Evolutionary conservation across 2,329 filamentous ascomycete genomes (phyloP), one percentile per base, ranked within the genome.

Genomic region (Fusarium aywerte): DNA sequence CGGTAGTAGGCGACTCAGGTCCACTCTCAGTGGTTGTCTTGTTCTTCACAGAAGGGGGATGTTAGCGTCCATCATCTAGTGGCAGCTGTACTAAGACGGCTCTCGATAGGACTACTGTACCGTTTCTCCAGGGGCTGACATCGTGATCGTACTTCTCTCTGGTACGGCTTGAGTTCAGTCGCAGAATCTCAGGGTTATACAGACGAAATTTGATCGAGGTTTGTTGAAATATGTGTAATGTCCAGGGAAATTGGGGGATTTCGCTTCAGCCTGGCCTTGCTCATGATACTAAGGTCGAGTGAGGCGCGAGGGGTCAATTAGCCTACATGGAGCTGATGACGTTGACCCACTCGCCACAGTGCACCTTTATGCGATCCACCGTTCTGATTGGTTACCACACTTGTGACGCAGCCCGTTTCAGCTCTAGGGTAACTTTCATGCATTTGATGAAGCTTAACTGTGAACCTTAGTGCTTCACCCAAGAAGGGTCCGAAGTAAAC

Each of bases 1-100:
- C 88, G 42, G 88, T 90, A 12, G 88, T 90, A 11, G 88, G 88
- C 44, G 88, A 90, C 78, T 90, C 88, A 35, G 88, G 85, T 62
- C 77, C 83, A 53, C 76, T 76, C 54, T 79, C 78, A 29, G 75
- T 73, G 33, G 78, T 75, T 36, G 75, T 73, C 71, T 86, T 87
- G 71, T 74, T 79, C 81, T 85, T 66, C 15, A 49, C 43, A n/a
- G 43, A 53, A 65, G 55, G 45, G 29, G 29, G 40, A 50, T 54
- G 67, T 76, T 63, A 76, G 74, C 54, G 38, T 29, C 55, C 43
- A 52, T 38, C 56, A 49, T 59, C 43, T 36, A 48, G 42, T 61
- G 48, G 61, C 63, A 70, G 57, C 25, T 56, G 40, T 51, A 31
- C 48, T 20, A 45, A 42, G 33, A 39, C 36, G 29, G 53, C 32